Evolutionary conservation across 441 rosid species (phyloP), one percentile per base, ranked within the genome.

Genomic region (Erodium texanum): DNA sequence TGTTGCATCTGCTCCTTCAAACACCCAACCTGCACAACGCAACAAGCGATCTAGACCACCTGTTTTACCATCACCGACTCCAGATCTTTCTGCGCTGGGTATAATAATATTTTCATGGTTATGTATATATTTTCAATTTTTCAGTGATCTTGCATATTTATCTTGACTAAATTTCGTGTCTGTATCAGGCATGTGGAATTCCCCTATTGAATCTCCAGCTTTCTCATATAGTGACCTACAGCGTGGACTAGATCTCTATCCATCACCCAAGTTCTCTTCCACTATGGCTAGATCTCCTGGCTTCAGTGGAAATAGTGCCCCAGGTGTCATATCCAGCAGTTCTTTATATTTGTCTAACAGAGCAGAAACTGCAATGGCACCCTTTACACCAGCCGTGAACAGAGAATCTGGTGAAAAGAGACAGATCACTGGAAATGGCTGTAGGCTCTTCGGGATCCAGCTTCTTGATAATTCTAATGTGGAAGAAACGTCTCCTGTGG

Each of bases 371-470:
- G 83, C 76, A 48, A 75, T 74, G 10, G 93, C 86, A 68, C 85
- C 96, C 68, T 84, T 86, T 82, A 77, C 84, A 68, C 86, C 97
- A 23, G 78, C 61, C 10, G 67, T 76, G 56, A 82, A 81, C 86
- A 90, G 80, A 72, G 93, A 86, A 73, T 68, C 82, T 72, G 73
- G 76, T 45, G 95, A 86, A 63, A 85, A 80, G 79, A 90, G 84
- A 77, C 93, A 82, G 76, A 77, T 73, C 66, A 67, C 78, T 76
- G 89, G 92, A 73, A 87, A 77, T 68, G 88, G 89, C 70, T 92
- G 77, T 77, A 82, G 89, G 85, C 89, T 95, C 62, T 95, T 95
- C 69, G 99, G 99, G 36, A 86, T 92, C 74, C 92, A 92, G 81
- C 86, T 94, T 71, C 84, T 88, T 73, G 89, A 86, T 76, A 88